These are phyloP conservation scores for Monosporascus cannonballus DNA, from an alignment of 2,329 filamentous ascomycete genomes.

Conservation along the genomic window DNA sequence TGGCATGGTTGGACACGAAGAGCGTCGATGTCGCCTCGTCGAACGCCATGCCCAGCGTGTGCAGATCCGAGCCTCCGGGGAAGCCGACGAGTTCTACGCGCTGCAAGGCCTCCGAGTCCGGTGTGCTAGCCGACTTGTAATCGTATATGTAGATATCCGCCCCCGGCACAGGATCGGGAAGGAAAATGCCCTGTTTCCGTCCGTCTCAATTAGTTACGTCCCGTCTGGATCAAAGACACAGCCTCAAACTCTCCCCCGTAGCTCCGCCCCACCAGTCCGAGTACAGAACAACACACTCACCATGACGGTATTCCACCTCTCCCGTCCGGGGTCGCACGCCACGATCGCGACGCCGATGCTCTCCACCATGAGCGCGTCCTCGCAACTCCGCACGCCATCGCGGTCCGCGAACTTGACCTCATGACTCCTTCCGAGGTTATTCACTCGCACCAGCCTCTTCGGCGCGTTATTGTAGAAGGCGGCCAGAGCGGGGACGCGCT, in stretches of 20 bases:
- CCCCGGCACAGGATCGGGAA: conserved; percentile 16
- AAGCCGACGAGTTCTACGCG: conserved; percentile 20
- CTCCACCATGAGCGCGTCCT: conserved; percentile 31
- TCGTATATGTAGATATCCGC: conserved; percentile 32
- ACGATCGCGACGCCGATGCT: conserved; percentile 28
- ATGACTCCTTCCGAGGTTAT: conserved; percentile 14
- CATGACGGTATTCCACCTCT: conserved; percentile 35
- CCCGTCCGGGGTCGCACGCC: conserved; percentile 31
- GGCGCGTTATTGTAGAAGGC: conserved; percentile 21
- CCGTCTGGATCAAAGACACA: too few relatives aligned
- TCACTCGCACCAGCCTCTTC: conserved; percentile 15
- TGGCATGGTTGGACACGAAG: conserved; percentile 31
- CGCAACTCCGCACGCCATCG: conserved; percentile 28
- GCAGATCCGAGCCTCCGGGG: conserved; percentile 25
- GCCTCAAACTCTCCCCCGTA: too few relatives aligned
- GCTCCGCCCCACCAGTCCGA: too few relatives aligned
- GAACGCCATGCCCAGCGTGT: conserved; percentile 34
- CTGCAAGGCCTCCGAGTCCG: conserved; percentile 16
- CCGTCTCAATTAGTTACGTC: too few relatives aligned
- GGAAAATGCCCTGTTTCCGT: conserved; percentile 19
- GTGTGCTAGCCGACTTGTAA: conserved; percentile 21
- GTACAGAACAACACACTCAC: conserved; percentile 8
- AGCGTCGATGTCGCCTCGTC: conserved; percentile 29
- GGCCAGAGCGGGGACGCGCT: not conserved
- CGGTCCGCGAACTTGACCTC: conserved; percentile 29